A percentile compares a stretch with the other conserved stretches of the same genome.
phyloP scores from a whole-genome alignment of 352 stramenopile species.

The Phytophthora crassamura region DNA sequence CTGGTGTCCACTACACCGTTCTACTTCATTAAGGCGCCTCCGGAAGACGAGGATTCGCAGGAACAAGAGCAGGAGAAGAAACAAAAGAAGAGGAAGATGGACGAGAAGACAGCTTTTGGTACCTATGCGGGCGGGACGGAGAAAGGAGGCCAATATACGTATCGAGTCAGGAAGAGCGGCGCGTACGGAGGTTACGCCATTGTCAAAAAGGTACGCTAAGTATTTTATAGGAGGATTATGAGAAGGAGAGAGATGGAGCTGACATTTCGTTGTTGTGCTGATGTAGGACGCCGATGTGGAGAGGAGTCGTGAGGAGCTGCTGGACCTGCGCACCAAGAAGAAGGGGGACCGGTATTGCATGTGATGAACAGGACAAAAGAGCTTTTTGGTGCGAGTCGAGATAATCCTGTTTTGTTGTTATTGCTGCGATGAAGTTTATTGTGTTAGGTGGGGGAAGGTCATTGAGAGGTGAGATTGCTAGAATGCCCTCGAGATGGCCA shows the following conservation, averaged over 20 bases:
- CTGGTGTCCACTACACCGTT: constrained; percentile 90
- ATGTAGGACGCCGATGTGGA: constrained; percentile 55
- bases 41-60: constrained; percentile 56
- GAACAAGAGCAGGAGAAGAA: constrained; percentile 51
- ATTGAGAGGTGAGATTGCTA: too few species aligned
- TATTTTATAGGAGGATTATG: neutral
- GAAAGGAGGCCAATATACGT: constrained; percentile 72
- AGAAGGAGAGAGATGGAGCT: neutral
- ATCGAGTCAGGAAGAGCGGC: constrained; percentile 86
- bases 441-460: too few species aligned
- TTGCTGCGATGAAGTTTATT: too few species aligned
- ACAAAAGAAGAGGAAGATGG: constrained; percentile 57
- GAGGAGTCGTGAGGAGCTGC: constrained; percentile 83
- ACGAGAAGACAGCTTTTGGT: constrained; percentile 80
- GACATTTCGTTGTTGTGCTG: neutral
- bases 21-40: constrained; percentile 88
- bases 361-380: constrained; percentile 29
- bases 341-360: constrained; percentile 90
- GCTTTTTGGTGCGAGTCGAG: too few species aligned
- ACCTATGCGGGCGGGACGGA: constrained; percentile 90
- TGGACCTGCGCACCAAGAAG: constrained; percentile 88
- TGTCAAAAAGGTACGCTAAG: constrained; percentile 83
- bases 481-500: too few species aligned
- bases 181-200: constrained; percentile 88
- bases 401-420: too few species aligned